Base-by-base conservation (phyloP, 176 grass and related monocot genomes). In the Rhynchospora breviuscula region DNA sequence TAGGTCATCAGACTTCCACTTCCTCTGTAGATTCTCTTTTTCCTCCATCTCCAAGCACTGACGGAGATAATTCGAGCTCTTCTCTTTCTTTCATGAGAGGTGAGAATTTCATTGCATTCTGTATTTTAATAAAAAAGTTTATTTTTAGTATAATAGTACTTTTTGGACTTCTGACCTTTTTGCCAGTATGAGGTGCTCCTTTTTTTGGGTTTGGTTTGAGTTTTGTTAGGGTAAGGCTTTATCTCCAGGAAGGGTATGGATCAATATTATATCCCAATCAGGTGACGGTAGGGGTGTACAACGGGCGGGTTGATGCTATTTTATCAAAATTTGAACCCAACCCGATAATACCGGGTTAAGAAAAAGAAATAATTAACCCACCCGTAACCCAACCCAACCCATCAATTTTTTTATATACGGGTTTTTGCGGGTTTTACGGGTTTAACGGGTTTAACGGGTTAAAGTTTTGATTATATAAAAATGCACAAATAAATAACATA, bases 41-140 rank as follows among this genome's bases (percentile, higher is more conserved):
- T 67, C 88, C 93, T 86, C 88, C 87, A 44, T 91, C 93, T 86
- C 88, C 87, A 44, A 92, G 89, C 35, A 91, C 71, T 19, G 73
- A 78, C 3, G 92, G 95, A 71, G 87, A 90, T 52, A 97, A 97
- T 79, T 83, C 88, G 6, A 92, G 84, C 88, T 97, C 95, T 12
- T 92, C 95, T 79, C 69, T 97, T 14, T 92, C 90, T 77, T 97
- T 97, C 79, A 88, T 97, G 89, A 92, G 81, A 89, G 92, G 95
- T 97, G 54, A 84, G 68, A 11, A 48, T 84, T 69, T 52, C 11
- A 81, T 59, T 40, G 33, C n/a, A 54, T 19, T 83, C 60, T 7
- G 14, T 59, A 45, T 5, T 68, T 15, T 17, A 18, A 11, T 75
- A 54, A 31, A 31, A 49, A 51, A 19, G 31, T 3, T 17, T 18